Base-by-base conservation (phyloP, 2,329 filamentous ascomycete species). In the Cladosporium sp. region DNA sequence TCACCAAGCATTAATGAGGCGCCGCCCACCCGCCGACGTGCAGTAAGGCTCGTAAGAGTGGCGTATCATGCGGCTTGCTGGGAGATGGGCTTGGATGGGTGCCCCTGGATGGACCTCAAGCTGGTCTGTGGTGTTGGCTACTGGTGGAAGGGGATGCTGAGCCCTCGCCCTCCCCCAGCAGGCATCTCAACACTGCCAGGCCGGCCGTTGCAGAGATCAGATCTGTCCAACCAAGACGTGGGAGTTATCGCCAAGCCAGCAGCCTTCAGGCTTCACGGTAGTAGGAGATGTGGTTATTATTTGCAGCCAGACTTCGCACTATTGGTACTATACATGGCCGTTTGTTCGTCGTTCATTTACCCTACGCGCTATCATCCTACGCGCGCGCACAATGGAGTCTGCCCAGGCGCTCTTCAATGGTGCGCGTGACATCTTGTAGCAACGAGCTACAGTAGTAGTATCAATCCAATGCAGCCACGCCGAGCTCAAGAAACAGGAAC, bases 1-100 rank as follows among this genome's bases (percentile, higher is more conserved):
- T 13, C 6, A 54, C 59, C 59, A 62, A 62, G 59, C 59, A 62
- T 62, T 60, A n/a, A n/a, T 21, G 39, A 30, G 54, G 28, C 46
- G 59, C 30, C 48, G 39, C 4, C 39, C 13, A 46, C 39, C 39
- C 39, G 39, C n/a, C 3, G 23, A n/a, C 59, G 16, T 23, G 39
- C 39, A 46, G 39, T 2, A 21, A 46, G 39, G 39, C 39, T 46
- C 39, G 39, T 46, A 46, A 46, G 39, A 21, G 48, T 53, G n/a
- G 46, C 30, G 48, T 53, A 21, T 25, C 43, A 25, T 26, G n/a
- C 21, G 23, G 25, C 25, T 26, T 18, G 39, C 30, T 62, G 39
- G 10, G 13, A 13, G n/a, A 46, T 46, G 39, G n/a, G 3, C 21
- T 7, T 48, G 6, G n/a, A 46, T 46, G 39, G n/a, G 3, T 46